A percentile compares a stretch with the other conserved stretches of the same genome.
phyloP scores from a whole-genome alignment of 2,329 filamentous ascomycete species.

The Calonectria multiphialidica region DNA sequence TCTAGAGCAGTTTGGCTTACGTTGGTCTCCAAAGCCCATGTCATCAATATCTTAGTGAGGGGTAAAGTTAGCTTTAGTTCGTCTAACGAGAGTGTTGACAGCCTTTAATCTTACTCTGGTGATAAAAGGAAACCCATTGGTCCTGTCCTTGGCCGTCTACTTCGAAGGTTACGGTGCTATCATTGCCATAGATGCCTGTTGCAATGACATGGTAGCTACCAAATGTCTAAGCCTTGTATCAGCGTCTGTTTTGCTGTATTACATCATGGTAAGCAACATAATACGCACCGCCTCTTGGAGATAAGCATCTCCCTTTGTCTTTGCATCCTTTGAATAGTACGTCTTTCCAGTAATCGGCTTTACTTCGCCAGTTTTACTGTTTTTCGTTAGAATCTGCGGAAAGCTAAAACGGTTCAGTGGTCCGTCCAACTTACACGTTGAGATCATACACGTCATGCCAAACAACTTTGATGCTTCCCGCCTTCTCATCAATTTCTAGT shows the following conservation, averaged over 20 bases:
- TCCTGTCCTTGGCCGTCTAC: conserved; percentile 60
- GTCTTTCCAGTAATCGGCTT: conserved; percentile 59
- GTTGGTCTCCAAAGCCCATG: conserved; percentile 69
- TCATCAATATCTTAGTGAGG: conserved; percentile 62
- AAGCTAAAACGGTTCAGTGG: neutral
- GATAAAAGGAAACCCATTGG: conserved; percentile 68
- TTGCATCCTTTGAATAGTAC: conserved; percentile 59
- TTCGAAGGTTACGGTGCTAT: conserved; percentile 63
- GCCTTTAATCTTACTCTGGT: conserved; percentile 54
- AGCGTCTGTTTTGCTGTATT: fast-evolving
- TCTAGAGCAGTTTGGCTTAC: conserved; percentile 36
- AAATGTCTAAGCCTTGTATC: conserved; percentile 50
- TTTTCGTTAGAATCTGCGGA: neutral
- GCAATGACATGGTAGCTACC: conserved; percentile 58
- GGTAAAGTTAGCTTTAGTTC: too few relatives aligned
- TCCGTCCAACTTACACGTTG: conserved; percentile 53
- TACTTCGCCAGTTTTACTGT: conserved; percentile 60
- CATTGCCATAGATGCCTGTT: conserved; percentile 65
- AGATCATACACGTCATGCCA: conserved; percentile 69
- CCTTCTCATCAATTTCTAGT: conserved; percentile 62
- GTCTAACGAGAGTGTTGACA: neutral
- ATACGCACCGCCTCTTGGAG: conserved; percentile 60
- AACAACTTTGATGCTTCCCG: conserved; percentile 59
- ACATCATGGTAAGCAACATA: fast-evolving
- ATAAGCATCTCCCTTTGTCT: conserved; percentile 56